Evolutionary conservation across 768 basidiomycete species (phyloP).

Genomic region (Termitomyces titanicus): DNA sequence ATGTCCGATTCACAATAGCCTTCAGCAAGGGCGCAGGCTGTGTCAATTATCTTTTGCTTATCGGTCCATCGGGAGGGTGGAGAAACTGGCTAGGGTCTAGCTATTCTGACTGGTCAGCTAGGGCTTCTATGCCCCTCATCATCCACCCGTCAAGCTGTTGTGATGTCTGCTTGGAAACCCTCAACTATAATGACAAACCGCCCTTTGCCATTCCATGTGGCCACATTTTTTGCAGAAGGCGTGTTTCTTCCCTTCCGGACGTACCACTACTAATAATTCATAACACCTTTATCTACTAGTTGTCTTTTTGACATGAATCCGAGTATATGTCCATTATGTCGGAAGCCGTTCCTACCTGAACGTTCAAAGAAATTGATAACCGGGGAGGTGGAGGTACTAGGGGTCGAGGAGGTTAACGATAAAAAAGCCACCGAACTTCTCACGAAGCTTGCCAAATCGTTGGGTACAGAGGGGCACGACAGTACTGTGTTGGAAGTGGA

Average conservation of each 20-base stretch:
- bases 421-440: constrained; percentile 33
- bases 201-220: constrained; percentile 77
- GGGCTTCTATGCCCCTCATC: constrained; percentile 38
- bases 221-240: constrained; percentile 72
- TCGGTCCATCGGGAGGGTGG: neutral
- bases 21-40: neutral
- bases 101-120: neutral
- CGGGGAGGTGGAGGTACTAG: constrained; percentile 24
- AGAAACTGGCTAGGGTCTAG: neutral
- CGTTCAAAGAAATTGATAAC: constrained; percentile 19
- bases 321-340: constrained; percentile 17
- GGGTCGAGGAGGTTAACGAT: constrained; percentile 31
- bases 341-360: constrained; percentile 15
- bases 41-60: neutral
- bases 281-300: neutral
- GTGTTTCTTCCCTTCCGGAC: constrained; percentile 20
- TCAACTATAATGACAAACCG: constrained; percentile 49
- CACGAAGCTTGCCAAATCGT: constrained; percentile 32
- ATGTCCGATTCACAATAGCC: neutral
- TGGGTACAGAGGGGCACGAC: constrained; percentile 32
- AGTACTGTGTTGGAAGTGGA: constrained; percentile 42
- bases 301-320: constrained; percentile 14
- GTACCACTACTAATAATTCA: no score
- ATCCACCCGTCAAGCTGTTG: constrained; percentile 69
- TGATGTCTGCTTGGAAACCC: constrained; percentile 71